phyloP scores from a whole-genome alignment of 345 rosid species.

The Ceriops tagal region DNA sequence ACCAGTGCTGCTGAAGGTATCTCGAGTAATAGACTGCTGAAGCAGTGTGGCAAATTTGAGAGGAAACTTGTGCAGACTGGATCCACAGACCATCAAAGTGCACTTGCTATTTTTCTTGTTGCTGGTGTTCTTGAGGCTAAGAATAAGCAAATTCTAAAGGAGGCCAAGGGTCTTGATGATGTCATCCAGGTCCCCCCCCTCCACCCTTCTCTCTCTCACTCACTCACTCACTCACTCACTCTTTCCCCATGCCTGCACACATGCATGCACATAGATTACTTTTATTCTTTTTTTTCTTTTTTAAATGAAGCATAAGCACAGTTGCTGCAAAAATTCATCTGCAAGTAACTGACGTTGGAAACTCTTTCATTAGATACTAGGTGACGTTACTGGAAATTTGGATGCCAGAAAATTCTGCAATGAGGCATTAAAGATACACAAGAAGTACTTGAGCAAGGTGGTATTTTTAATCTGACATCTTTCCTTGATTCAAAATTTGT shows the following conservation, averaged over 20 bases:
- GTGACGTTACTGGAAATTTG: constrained; percentile 63
- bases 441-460: constrained; percentile 76
- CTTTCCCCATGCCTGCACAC: too few relatives aligned
- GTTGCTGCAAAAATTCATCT: not conserved
- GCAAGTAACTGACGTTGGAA: constrained; percentile 4
- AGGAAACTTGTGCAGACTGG: constrained; percentile 57
- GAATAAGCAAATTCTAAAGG: constrained; percentile 77
- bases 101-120: constrained; percentile 75
- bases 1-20: constrained; percentile 18
- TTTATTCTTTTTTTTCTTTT: too few relatives aligned
- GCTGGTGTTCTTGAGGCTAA: constrained; percentile 86
- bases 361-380: constrained; percentile 56
- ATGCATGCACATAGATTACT: not conserved
- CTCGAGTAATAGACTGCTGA: constrained; percentile 47
- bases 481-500: not conserved
- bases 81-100: constrained; percentile 42
- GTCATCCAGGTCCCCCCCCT: constrained; percentile 58
- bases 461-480: not conserved
- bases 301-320: not conserved
- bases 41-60: constrained; percentile 86
- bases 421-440: constrained; percentile 78
- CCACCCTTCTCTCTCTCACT: not conserved
- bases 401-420: constrained; percentile 81
- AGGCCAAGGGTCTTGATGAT: constrained; percentile 88
- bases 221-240: not conserved